Percentiles rank a stretch among this genome's conserved stretches.
Conservation (phyloP, 805 yeast species). For the Wickerhamiella dianesei region DNA sequence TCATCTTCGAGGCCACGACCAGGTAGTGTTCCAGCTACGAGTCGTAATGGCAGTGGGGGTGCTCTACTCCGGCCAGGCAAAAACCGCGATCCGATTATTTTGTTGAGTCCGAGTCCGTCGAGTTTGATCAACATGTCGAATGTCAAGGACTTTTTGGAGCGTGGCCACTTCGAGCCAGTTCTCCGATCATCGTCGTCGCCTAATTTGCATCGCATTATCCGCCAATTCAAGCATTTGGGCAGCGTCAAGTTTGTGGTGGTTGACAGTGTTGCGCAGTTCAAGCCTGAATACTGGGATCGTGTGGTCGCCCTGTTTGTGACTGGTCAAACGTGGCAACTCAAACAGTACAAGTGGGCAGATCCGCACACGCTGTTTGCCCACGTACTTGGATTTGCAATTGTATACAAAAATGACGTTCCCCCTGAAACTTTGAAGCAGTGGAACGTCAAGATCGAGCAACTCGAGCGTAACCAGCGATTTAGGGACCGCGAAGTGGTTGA, state of each 20-base stretch:
- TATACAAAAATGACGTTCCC: slow-evolving; percentile 63
- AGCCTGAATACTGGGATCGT: slow-evolving; percentile 96
- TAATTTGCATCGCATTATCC: slow-evolving; percentile 37
- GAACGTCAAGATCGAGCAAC: slow-evolving; percentile 69
- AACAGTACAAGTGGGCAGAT: slow-evolving; percentile 66
- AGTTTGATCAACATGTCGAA: slow-evolving; percentile 52
- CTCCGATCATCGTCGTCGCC: slow-evolving; percentile 25
- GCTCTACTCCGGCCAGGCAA: slow-evolving; percentile 16
- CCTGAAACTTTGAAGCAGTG: slow-evolving; percentile 69
- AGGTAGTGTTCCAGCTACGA: not conserved
- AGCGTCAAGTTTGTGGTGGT: slow-evolving; percentile 63
- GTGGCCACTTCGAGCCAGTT: slow-evolving; percentile 50
- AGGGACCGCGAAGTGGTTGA: slow-evolving; percentile 79
- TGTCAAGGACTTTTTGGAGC: slow-evolving; percentile 55
- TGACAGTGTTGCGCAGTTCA: slow-evolving; percentile 74
- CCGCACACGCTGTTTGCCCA: slow-evolving; percentile 73
- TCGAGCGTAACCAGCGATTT: slow-evolving; percentile 75
- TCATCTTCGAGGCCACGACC: slow-evolving; percentile 1
- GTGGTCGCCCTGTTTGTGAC: slow-evolving; percentile 92
- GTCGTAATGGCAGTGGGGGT: slow-evolving; percentile 1
- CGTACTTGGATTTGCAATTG: slow-evolving; percentile 68
- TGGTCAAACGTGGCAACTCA: slow-evolving; percentile 96
- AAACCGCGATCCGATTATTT: slow-evolving; percentile 50
- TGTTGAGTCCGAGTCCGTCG: slow-evolving; percentile 70
- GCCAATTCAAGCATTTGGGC: slow-evolving; percentile 44